phyloP scores from a whole-genome alignment of 352 stramenopile genomes.

The Pythium phragmitis region DNA sequence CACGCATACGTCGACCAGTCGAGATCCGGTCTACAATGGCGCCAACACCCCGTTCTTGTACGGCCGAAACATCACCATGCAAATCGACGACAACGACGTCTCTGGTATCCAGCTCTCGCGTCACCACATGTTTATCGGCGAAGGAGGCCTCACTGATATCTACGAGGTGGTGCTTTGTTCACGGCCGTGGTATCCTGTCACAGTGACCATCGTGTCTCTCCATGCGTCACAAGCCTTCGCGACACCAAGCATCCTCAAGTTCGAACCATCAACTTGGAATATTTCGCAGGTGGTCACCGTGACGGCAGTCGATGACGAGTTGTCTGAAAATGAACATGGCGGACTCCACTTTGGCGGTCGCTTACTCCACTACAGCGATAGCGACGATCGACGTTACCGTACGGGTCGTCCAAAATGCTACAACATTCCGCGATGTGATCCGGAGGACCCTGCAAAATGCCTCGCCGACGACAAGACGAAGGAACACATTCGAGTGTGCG shows the following conservation, averaged over 20 bases:
- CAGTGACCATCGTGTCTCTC: conserved; percentile 41
- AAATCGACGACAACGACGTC: conserved; percentile 72
- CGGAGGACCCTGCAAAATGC: conserved; percentile 29
- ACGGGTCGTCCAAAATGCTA: conserved; percentile 62
- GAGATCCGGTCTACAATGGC: conserved; percentile 58
- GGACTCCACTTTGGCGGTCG: conserved; percentile 57
- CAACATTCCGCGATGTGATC: conserved; percentile 53
- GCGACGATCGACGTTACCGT: conserved; percentile 62
- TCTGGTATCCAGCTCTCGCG: conserved; percentile 52
- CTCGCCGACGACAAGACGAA: conserved; percentile 19
- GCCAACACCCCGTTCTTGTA: conserved; percentile 57
- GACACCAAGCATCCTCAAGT: conserved; percentile 31
- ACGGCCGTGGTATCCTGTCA: conserved; percentile 56
- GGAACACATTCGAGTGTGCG: conserved; percentile 44
- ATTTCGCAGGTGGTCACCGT: conserved; percentile 43
- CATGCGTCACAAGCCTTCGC: conserved; percentile 44
- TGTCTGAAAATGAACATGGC: conserved; percentile 61
- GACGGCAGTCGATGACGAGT: conserved; percentile 49
- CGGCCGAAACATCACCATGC: conserved; percentile 53
- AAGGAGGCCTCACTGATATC: conserved; percentile 52
- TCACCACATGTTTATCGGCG: conserved; percentile 53
- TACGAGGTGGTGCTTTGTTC: conserved; percentile 62
- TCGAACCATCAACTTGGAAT: conserved; percentile 52
- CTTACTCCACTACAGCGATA: conserved; percentile 55
- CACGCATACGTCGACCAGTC: conserved; percentile 40